phyloP scores from a whole-genome alignment of 345 rosid genomes.

The Hevea brasiliensis region DNA sequence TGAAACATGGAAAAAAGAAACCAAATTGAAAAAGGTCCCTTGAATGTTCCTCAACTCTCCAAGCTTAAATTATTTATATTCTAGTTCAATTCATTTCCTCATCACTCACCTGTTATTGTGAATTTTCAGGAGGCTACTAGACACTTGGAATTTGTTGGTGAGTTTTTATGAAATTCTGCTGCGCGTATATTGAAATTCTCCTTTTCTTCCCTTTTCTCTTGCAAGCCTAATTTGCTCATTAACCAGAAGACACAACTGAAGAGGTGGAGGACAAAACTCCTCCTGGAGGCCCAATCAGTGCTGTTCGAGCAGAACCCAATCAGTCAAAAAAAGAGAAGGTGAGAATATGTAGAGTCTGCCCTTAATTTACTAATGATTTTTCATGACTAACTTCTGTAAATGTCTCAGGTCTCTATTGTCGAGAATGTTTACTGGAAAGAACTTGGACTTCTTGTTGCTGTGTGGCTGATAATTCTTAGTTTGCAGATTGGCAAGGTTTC shows the following conservation, averaged over 20 bases:
- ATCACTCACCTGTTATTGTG: background rate
- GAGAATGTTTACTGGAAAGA: slow-evolving; percentile 49
- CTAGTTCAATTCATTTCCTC: slow-evolving; percentile 5
- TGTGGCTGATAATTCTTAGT: slow-evolving; percentile 47
- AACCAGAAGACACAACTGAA: slow-evolving; percentile 25
- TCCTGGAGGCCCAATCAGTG: slow-evolving; percentile 27
- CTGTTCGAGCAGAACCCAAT: slow-evolving; percentile 4
- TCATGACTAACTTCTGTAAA: slow-evolving; percentile 6
- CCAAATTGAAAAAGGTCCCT: slow-evolving; percentile 41
- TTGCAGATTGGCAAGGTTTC: slow-evolving; percentile 50
- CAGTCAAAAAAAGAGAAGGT: slow-evolving; percentile 20
- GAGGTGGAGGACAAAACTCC: slow-evolving; percentile 35
- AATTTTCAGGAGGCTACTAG: slow-evolving; percentile 37
- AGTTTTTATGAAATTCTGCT: slow-evolving; percentile 12
- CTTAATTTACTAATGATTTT: background rate
- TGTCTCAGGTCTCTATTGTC: slow-evolving; percentile 35
- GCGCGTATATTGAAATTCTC: background rate
- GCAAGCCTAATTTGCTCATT: slow-evolving; percentile 2
- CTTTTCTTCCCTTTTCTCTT: background rate
- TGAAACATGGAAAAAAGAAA: slow-evolving; percentile 50
- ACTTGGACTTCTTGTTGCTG: slow-evolving; percentile 45
- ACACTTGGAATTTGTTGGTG: slow-evolving; percentile 35
- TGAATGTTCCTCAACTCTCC: background rate
- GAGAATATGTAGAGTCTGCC: background rate
- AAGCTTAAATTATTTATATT: background rate